These are phyloP conservation scores for Exserohilum turcica DNA, from an alignment of 2,329 filamentous ascomycete species.

Conservation along the genomic window DNA sequence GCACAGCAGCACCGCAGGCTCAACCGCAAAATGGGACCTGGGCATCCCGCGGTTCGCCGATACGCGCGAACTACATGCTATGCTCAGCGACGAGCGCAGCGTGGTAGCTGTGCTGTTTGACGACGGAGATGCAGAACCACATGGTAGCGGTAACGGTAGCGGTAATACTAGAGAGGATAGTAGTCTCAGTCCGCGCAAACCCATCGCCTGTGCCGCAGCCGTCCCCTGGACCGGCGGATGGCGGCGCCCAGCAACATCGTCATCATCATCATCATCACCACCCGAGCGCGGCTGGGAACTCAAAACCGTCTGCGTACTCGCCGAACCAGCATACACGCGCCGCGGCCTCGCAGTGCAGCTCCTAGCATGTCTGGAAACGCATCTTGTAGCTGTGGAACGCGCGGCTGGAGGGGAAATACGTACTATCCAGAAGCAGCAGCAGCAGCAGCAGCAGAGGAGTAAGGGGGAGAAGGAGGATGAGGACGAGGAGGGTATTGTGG, in stretches of 20 bases:
- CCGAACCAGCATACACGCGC: slow-evolving; percentile 19
- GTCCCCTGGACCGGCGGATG: slow-evolving; percentile 34
- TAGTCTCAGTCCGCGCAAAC: too few relatives aligned
- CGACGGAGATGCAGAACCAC: not conserved
- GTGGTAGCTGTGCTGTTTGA: slow-evolving; percentile 27
- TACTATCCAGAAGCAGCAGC: too few relatives aligned
- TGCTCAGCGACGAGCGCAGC: slow-evolving; percentile 18
- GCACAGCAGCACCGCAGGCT: slow-evolving; percentile 3
- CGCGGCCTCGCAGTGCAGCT: slow-evolving; percentile 27
- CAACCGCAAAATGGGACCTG: slow-evolving; percentile 22
- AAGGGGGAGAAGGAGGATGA: too few relatives aligned
- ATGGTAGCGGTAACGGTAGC: too few relatives aligned
- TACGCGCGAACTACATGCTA: slow-evolving; percentile 17
- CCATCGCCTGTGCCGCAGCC: slow-evolving; percentile 29
- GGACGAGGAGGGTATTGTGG: slow-evolving; percentile 5
- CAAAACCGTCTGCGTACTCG: slow-evolving; percentile 33
- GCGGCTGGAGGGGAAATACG: too few relatives aligned
- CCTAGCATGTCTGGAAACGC: slow-evolving; percentile 14
- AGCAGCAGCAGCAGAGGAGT: too few relatives aligned
- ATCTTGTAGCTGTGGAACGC: slow-evolving; percentile 13
- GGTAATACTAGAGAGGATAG: too few relatives aligned
- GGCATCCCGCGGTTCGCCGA: slow-evolving; percentile 18
- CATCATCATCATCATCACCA: too few relatives aligned
- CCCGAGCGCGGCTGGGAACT: slow-evolving; percentile 35
- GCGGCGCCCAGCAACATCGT: too few relatives aligned